Base-by-base conservation (phyloP, 768 basidiomycete genomes). In the Xanthoconium purpureum region DNA sequence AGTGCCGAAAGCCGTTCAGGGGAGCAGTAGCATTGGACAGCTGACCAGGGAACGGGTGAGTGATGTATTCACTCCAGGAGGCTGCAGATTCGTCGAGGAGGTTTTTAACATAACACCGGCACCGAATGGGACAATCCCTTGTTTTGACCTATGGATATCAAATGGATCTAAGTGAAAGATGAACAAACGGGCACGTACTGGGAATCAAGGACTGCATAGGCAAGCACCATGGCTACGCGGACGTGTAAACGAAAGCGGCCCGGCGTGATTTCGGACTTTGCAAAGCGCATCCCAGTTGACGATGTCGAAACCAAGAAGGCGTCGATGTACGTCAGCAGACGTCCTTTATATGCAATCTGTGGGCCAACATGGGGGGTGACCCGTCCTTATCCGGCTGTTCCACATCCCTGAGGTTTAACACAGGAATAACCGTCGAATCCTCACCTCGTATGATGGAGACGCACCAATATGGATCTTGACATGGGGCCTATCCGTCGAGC, bases 1-100 rank as follows among this genome's bases (percentile, higher is more conserved):
- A 54, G 44, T 56, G 55, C 8, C 55, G 42, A 39, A 54, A 56
- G 18, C 55, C 52, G 15, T 46, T 56, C 13, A 47, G 38, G 20
- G 38, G n/a, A 13, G 52, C 35, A 13, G 30, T 13, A 8, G n/a
- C 55, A 5, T 30, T 55, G 32, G 55, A 52, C n/a, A 56, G 11
- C 5, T 14, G 3, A 5, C 2, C 8, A 6, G 52, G 52, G 52
- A 56, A 56, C 24, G 44, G 17, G 20, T 55, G 15, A 2, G 8
- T 3, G 0, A 5, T 32, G 6, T 29, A 37, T 6, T 6, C 17
- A 20, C 5, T 12, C 55, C 55, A 46, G 0, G 5, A 32, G 1
- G n/a, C 6, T 10, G 32, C n/a, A 6, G 12, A 28, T 29, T 18
- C 44, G 1, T 47, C 10, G 44, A 56, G 8, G 6, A 56, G 14